Evolutionary conservation across 2,329 filamentous ascomycete species (phyloP).

Genomic region (Zymoseptoria tritici): DNA sequence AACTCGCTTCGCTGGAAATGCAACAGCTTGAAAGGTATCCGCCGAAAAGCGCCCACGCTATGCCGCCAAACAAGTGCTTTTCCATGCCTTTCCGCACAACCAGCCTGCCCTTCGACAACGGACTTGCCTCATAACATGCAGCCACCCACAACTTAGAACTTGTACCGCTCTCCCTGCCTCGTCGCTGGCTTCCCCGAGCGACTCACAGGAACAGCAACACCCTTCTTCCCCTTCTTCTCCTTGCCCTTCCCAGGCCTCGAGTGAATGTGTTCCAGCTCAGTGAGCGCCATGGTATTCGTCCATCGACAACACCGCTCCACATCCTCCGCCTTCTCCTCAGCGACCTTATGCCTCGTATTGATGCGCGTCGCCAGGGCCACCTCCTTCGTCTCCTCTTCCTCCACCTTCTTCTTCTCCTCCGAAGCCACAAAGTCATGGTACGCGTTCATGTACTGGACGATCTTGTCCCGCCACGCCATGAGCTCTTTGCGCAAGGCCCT

Average conservation of each 20-base stretch:
- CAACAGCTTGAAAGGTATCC: not conserved
- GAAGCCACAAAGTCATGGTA: slow-evolving; percentile 34
- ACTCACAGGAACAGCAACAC: slow-evolving; percentile 34
- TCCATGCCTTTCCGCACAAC: not conserved
- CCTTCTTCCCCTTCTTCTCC: slow-evolving; percentile 31
- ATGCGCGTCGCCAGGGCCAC: slow-evolving; percentile 39
- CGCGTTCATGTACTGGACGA: slow-evolving; percentile 62
- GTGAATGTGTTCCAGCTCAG: slow-evolving; percentile 26
- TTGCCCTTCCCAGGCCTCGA: slow-evolving; percentile 23
- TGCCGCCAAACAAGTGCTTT: not conserved
- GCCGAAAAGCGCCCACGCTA: not conserved
- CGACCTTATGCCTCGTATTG: slow-evolving; percentile 56
- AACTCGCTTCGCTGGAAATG: not conserved
- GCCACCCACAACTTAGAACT: not conserved
- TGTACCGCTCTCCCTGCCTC: slow-evolving; percentile 44
- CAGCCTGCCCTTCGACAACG: not conserved
- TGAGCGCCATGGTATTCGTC: slow-evolving; percentile 55
- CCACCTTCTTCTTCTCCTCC: slow-evolving; percentile 43
- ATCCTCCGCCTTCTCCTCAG: slow-evolving; percentile 47
- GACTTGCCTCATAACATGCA: not conserved
- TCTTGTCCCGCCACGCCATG: slow-evolving; percentile 61
- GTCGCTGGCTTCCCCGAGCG: slow-evolving; percentile 44
- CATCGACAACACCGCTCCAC: slow-evolving; percentile 56
- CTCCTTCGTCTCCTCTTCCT: slow-evolving; percentile 37
- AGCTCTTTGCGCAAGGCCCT: slow-evolving; percentile 83